phyloP scores from a whole-genome alignment of 495 filamentous ascomycete genomes.

The Darksidea phi region DNA sequence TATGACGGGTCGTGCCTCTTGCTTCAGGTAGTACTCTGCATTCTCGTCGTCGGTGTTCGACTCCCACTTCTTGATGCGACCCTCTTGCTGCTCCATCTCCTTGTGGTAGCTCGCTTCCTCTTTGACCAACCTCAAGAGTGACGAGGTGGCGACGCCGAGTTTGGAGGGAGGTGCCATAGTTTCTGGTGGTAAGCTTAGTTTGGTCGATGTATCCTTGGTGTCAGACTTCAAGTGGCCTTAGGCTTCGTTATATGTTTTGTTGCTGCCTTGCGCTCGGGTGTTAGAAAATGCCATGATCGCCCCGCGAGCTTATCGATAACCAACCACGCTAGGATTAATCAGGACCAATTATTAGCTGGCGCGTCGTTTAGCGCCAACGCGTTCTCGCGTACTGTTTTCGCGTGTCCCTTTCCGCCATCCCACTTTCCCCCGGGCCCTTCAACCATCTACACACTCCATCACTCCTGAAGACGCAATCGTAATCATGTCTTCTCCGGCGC shows the following conservation, averaged over 20 bases:
- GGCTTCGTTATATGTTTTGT: conserved; percentile 4
- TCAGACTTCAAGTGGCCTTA: conserved; percentile 2
- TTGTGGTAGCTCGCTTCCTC: conserved; percentile 87
- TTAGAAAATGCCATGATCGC: not conserved
- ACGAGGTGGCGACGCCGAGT: conserved; percentile 69
- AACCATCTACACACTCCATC: conserved; percentile 3
- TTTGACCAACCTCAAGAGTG: conserved; percentile 79
- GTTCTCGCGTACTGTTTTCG: conserved; percentile 6
- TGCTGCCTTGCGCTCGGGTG: conserved; percentile 8
- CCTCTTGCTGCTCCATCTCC: conserved; percentile 70
- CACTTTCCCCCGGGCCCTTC: conserved; percentile 5
- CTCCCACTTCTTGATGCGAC: conserved; percentile 66
- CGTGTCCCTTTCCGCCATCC: conserved; percentile 8
- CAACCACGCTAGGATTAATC: conserved; percentile 11
- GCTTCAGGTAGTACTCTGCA: conserved; percentile 65
- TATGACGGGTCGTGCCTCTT: conserved; percentile 62
- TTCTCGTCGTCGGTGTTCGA: conserved; percentile 49
- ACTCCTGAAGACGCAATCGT: not conserved
- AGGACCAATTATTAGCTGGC: not conserved
- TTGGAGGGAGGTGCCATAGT: conserved; percentile 70
- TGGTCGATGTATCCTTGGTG: not conserved
- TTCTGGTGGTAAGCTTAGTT: not conserved
- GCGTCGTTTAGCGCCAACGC: conserved; percentile 21
- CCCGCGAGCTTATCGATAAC: not conserved
- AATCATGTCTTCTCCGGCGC: conserved; percentile 60